phyloP scores from a whole-genome alignment of 441 rosid species.

The Mallotus repandus region DNA sequence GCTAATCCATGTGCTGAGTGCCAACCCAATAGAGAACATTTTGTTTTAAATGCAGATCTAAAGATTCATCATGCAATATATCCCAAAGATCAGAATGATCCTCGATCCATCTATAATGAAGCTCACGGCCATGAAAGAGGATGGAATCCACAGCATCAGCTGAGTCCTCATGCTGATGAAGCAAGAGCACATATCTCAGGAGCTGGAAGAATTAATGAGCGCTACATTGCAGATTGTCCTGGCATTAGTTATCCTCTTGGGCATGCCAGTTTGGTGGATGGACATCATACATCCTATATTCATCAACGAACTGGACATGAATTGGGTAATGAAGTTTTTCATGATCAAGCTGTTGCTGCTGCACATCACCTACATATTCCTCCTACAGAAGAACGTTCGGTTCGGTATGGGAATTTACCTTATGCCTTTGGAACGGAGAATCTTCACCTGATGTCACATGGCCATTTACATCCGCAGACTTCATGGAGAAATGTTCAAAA shows the following conservation, averaged over 20 bases:
- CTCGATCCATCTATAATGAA: slow-evolving; percentile 45
- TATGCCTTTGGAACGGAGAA: slow-evolving; percentile 61
- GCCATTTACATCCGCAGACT: slow-evolving; percentile 50
- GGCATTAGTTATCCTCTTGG: slow-evolving; percentile 60
- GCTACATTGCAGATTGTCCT: slow-evolving; percentile 56
- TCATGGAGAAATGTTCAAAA: slow-evolving; percentile 68
- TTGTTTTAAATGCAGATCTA: slow-evolving; percentile 54
- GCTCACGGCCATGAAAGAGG: slow-evolving; percentile 71
- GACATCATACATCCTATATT: slow-evolving; percentile 46
- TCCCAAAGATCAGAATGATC: slow-evolving; percentile 55
- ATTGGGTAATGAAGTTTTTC: slow-evolving; percentile 55
- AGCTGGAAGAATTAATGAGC: slow-evolving; percentile 71
- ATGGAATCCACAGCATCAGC: slow-evolving; percentile 68
- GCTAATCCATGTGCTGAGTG: slow-evolving; percentile 55
- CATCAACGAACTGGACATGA: slow-evolving; percentile 66
- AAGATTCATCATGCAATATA: slow-evolving; percentile 51
- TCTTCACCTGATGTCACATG: slow-evolving; percentile 50
- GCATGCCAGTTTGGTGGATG: slow-evolving; percentile 51
- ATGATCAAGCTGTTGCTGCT: slow-evolving; percentile 53
- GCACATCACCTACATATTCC: slow-evolving; percentile 42
- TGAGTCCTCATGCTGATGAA: slow-evolving; percentile 61
- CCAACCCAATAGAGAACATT: slow-evolving; percentile 54
- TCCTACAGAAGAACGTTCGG: slow-evolving; percentile 50
- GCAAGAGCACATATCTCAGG: slow-evolving; percentile 54
- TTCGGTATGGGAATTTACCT: slow-evolving; percentile 57